Evolutionary conservation across 345 rosid species (phyloP), one percentile per base, ranked within the genome.

Genomic region (Lumnitzera racemosa): DNA sequence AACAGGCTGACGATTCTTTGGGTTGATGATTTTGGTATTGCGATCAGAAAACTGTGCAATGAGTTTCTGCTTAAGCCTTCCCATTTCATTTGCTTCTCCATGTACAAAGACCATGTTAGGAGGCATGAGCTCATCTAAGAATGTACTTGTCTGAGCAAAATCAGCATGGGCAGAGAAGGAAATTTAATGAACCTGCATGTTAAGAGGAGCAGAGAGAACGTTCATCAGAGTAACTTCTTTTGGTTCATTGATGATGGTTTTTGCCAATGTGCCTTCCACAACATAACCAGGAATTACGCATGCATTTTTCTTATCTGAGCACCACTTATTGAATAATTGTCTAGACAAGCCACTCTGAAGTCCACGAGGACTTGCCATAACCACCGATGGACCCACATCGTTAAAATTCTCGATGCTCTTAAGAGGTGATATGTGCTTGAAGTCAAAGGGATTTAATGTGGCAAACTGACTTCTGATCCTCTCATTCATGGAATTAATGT

Each of bases 161-260:
- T 92, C 98, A 0, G 96, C 96, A 49, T 92, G 96, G 57, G 98
- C 98, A 56, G 96, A 89, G 76, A 89, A 92, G 0, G 98, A 87
- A 49, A 92, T 85, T 70, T 89, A 87, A 76, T 92, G 98, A 49
- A 92, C 96, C 68, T 80, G 84, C 98, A 92, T 85, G 78, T 81
- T 78, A 47, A 89, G 84, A 53, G 96, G 96, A 27, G 98, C 89
- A 14, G 79, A 62, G 16, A 92, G 91, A 64, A 96, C 96, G 64
- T 89, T 92, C 96, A 87, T 82, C 61, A 92, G 89, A 3, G 94
- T 85, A 47, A 92, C 98, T 61, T 92, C 98, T 76, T 87, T 92
- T 0, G 96, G 96, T 61, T 92, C 94, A 58, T 76, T 92, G 50
- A 87, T 89, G 46, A 92, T 89, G 60, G 88, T 79, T 67, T 92